Evolutionary conservation across 225 moss, liverwort and hornwort genomes (phyloP), one percentile per base, ranked within the genome.

Genomic region (Ulota crispa): DNA sequence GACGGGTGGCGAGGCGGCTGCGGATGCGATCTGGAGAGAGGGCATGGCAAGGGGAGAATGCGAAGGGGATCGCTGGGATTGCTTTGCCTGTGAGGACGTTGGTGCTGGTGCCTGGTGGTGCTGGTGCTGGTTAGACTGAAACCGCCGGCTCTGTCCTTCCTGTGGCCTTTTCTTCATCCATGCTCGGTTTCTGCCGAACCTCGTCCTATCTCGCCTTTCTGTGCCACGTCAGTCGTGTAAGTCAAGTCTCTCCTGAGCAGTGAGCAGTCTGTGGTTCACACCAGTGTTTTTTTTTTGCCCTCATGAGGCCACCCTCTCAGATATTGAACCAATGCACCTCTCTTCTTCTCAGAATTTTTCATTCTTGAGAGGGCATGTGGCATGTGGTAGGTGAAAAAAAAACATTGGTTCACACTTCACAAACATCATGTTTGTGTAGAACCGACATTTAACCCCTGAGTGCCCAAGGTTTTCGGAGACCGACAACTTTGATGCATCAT

Each of bases 11-110:
- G 28, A 28, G 60, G 76, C 30, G 74, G 76, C 83, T 80, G 72
- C 80, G 61, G 21, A 83, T 87, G 87, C 81, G 81, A 87, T 84
- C 80, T 84, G 81, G 81, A 78, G 76, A 60, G 71, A 59, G 73
- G 79, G 4, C 18, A 32, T 21, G 64, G 34, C 50, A 50, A 39
- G 21, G 78, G 65, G 87, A 87, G 81, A 81, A 87, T 57, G 78
- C 73, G 81, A 87, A 77, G 78, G 87, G 66, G 81, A 69, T 26
- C 2, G 83, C 50, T 50, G 50, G 50, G 45, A 45, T 13, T 65
- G 37, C 1, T 31, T 2, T 5, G 14, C 14, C 28, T 28, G 14
- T 12, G 56, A 70, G 62, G 86, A 76, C 80, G 76, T 70, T n/a
- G n/a, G n/a, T 78, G 70, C 53, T 45, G 45, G 13, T 45, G 39